Base-by-base conservation (phyloP, 1,284 basidiomycete genomes). In the Paramarasmius palmivorus region DNA sequence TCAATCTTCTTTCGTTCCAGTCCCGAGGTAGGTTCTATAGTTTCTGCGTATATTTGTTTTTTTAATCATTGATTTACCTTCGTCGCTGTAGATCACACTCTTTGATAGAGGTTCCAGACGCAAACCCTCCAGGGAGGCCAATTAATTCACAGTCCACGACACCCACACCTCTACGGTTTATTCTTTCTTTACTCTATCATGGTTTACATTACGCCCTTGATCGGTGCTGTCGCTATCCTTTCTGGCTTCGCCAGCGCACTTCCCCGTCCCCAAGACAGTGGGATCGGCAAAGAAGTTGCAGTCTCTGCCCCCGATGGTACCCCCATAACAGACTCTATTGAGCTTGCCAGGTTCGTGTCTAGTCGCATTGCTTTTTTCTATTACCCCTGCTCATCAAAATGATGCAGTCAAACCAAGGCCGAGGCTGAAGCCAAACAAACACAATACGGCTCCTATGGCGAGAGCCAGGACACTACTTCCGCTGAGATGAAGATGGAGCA, bases 91-190 rank as follows among this genome's bases (percentile, higher is more conserved):
- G 81, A 83, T 82, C 78, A 77, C 74, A 73, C 80, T 86, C 84
- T 87, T 88, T 82, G 85, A 85, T 71, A 87, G 84, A 86, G 82
- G 67, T 68, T 71, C 71, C 68, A 70, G 71, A 73, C 69, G 67
- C 70, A 70, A 73, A 68, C 71, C 76, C 76, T 79, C 70, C 81
- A 71, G 79, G 76, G 81, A 81, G 83, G 79, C 68, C 74, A 68
- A 62, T 65, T 65, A 72, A 67, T 64, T 68, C 65, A 66, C 61
- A 69, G 66, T 75, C 74, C 69, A 70, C 72, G 68, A 75, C 75
- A 75, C 63, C 22, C 68, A 74, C 72, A 73, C 73, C 71, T 76
- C 73, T 63, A 79, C 78, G 72, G 73, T 78, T 67, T 65, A 62
- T 57, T 66, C 68, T 64, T 65, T 67, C 65, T 58, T 60, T 65